phyloP scores from a whole-genome alignment of 768 basidiomycete genomes.

The Cubamyces sp. region DNA sequence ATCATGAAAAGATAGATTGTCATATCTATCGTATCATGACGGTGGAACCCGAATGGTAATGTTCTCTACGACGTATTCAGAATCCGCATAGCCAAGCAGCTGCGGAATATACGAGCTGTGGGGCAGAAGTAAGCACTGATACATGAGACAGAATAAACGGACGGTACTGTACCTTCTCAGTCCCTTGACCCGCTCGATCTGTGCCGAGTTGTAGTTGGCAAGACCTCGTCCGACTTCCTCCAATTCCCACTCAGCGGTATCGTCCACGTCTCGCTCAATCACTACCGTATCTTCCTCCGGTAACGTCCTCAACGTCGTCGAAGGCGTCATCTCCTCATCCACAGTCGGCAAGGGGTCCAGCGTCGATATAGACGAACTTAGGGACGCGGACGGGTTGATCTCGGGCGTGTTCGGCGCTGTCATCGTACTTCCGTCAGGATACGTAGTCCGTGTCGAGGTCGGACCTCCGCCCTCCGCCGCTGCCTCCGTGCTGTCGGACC shows the following conservation, averaged over 20 bases:
- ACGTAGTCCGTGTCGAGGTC: slow-evolving; percentile 36
- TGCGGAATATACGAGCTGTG: slow-evolving; percentile 77
- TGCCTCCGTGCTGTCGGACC: slow-evolving; percentile 22
- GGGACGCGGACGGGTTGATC: slow-evolving; percentile 44
- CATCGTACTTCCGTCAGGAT: slow-evolving; percentile 44
- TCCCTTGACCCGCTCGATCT: slow-evolving; percentile 87
- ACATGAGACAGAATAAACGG: background rate
- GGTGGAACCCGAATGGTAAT: slow-evolving; percentile 72
- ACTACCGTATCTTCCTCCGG: slow-evolving; percentile 34
- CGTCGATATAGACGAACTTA: slow-evolving; percentile 50
- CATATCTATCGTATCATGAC: slow-evolving; percentile 37
- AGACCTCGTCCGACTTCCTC: slow-evolving; percentile 93
- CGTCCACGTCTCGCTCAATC: slow-evolving; percentile 37
- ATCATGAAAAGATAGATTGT: slow-evolving; percentile 1
- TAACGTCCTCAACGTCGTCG: slow-evolving; percentile 25
- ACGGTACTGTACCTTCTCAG: slow-evolving; percentile 75
- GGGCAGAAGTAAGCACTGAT: background rate
- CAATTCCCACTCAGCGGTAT: slow-evolving; percentile 65
- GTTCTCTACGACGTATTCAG: slow-evolving; percentile 96
- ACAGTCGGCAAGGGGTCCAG: slow-evolving; percentile 34
- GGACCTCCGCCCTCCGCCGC: slow-evolving; percentile 32
- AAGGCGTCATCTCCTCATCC: slow-evolving; percentile 31
- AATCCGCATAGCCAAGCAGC: slow-evolving; percentile 90
- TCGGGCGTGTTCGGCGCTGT: slow-evolving; percentile 64
- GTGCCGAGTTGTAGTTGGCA: slow-evolving; percentile 94